Evolutionary conservation across 2,329 filamentous ascomycete genomes (phyloP).

Genomic region (Grosmannia serpens): DNA sequence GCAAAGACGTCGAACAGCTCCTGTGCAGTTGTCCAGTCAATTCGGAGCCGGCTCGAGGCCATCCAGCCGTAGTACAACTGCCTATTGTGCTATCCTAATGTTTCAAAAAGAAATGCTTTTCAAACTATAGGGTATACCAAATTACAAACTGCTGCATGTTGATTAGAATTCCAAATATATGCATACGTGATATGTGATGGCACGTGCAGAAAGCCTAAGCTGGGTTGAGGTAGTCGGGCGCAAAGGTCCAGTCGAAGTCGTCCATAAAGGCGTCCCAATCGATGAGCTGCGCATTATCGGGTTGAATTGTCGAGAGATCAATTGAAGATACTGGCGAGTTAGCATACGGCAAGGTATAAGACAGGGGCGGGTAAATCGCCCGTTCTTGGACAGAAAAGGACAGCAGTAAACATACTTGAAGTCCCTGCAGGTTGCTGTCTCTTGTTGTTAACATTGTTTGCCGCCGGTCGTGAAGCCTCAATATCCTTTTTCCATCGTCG

Average conservation of each 20-base stretch:
- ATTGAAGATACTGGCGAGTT: not conserved
- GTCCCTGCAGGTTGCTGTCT: slow-evolving; percentile 3
- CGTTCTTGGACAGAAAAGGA: not conserved
- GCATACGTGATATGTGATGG: not conserved
- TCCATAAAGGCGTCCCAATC: slow-evolving; percentile 40
- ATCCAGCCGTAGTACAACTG: not conserved
- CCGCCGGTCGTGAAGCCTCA: slow-evolving; percentile 24
- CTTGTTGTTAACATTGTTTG: slow-evolving; percentile 12
- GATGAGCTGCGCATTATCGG: slow-evolving; percentile 26
- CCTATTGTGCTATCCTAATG: not conserved
- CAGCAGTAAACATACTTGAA: slow-evolving; percentile 8
- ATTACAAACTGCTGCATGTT: not conserved
- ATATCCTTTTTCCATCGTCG: slow-evolving; percentile 32
- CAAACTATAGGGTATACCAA: not conserved
- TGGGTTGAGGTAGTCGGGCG: slow-evolving; percentile 14
- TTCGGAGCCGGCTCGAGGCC: no score
- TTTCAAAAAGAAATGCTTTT: not conserved
- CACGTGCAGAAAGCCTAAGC: not conserved
- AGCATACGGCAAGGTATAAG: not conserved
- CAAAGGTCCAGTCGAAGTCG: slow-evolving; percentile 35
- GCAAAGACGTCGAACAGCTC: no score
- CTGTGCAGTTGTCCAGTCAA: no score
- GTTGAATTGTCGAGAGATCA: slow-evolving; percentile 8
- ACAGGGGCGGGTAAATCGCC: not conserved
- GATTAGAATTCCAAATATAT: not conserved